These are phyloP conservation scores for Scutellaria galericulata DNA, from an alignment of 257 asterid species.

Conservation along the genomic window DNA sequence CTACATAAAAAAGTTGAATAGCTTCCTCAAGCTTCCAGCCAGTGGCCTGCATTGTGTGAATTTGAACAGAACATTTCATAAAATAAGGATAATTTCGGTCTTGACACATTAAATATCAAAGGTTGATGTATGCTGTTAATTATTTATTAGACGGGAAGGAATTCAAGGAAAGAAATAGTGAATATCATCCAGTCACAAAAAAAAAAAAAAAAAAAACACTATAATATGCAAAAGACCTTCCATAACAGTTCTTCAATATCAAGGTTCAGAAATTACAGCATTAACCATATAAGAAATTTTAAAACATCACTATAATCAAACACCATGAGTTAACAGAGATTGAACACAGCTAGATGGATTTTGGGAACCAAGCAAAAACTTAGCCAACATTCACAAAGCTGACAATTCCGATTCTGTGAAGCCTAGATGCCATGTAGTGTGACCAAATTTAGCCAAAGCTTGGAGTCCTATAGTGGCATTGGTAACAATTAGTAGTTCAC, in stretches of 20 bases:
- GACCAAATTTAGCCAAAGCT: slow-evolving; percentile 12
- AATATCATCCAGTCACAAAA: background rate
- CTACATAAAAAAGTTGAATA: slow-evolving; percentile 86
- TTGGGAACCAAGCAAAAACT: background rate
- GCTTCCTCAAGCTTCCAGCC: slow-evolving; percentile 98
- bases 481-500: background rate
- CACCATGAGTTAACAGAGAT: background rate
- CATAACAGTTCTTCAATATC: background rate
- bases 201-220: background rate
- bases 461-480: background rate
- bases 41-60: slow-evolving; percentile 66
- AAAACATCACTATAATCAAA: slow-evolving; percentile 12
- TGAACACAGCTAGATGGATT: slow-evolving; percentile 1
- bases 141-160: background rate
- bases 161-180: background rate
- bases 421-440: background rate
- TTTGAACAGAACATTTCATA: slow-evolving; percentile 18
- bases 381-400: background rate
- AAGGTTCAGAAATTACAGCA: background rate
- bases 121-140: slow-evolving; percentile 6
- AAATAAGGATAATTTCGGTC: slow-evolving; percentile 10
- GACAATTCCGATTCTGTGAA: background rate
- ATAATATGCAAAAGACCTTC: slow-evolving; percentile 17
- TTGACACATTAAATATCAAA: slow-evolving; percentile 17
- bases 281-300: background rate